Percentiles rank a stretch among this genome's conserved stretches.
Evolutionary conservation across 1,284 basidiomycete species (phyloP).

Genomic region (Fistulinella cinereoalba): DNA sequence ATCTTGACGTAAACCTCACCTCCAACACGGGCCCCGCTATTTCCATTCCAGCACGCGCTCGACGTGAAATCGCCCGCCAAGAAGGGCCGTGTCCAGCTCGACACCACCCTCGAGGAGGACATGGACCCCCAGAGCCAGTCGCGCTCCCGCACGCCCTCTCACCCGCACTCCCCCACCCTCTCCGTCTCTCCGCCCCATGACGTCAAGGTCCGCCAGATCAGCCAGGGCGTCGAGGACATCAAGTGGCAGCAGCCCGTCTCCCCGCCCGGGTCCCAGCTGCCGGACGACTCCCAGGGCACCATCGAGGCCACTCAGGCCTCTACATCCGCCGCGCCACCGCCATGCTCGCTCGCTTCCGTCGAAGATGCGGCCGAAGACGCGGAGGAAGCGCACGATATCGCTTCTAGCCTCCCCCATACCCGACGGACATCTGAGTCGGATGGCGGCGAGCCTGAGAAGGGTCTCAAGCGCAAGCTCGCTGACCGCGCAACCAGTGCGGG

Average conservation of each 20-base stretch:
- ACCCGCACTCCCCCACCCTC: slow-evolving; percentile 40
- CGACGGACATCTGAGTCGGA: slow-evolving; percentile 32
- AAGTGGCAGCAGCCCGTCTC: slow-evolving; percentile 55
- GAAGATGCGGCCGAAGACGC: slow-evolving; percentile 25
- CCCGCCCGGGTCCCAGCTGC: no score
- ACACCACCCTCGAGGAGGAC: slow-evolving; percentile 61
- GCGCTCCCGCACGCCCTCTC: slow-evolving; percentile 42
- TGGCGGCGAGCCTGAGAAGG: slow-evolving; percentile 49
- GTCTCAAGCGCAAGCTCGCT: slow-evolving; percentile 60
- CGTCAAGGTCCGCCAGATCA: slow-evolving; percentile 71
- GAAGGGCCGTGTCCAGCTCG: slow-evolving; percentile 66
- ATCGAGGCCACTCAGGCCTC: slow-evolving; percentile 20
- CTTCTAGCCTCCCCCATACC: slow-evolving; percentile 32
- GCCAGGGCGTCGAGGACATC: slow-evolving; percentile 72
- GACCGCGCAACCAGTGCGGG: slow-evolving; percentile 43
- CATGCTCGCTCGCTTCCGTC: slow-evolving; percentile 17
- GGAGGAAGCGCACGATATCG: slow-evolving; percentile 20
- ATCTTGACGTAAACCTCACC: slow-evolving; percentile 31
- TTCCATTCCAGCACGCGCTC: slow-evolving; percentile 44
- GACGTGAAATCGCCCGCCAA: slow-evolving; percentile 59
- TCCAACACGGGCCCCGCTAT: slow-evolving; percentile 10
- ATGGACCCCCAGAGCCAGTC: slow-evolving; percentile 29
- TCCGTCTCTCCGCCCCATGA: slow-evolving; percentile 67
- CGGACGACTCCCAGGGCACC: slow-evolving; percentile 10
- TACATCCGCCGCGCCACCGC: slow-evolving; percentile 6